Conservation (phyloP, 2,329 filamentous ascomycete species). For the Ophiostoma triangulosporum region DNA sequence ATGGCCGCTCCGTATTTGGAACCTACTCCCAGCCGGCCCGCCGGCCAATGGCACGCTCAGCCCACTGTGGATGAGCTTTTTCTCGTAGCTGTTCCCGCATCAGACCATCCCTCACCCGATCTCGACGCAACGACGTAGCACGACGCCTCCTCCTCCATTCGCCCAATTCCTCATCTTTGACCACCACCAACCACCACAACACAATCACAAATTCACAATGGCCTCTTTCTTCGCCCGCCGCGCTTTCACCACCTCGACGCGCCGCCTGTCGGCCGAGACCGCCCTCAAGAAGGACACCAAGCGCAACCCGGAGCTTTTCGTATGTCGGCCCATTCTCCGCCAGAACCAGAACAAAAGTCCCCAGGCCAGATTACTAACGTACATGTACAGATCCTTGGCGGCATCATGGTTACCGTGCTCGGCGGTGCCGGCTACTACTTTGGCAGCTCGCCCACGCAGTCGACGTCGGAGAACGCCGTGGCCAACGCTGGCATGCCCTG, state of each 20-base stretch:
- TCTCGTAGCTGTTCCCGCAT: constrained; percentile 10
- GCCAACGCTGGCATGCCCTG: constrained; percentile 76
- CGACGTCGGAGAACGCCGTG: constrained; percentile 68
- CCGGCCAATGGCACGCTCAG: constrained; percentile 1
- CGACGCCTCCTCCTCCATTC: neutral
- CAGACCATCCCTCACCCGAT: constrained; percentile 9
- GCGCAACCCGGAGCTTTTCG: constrained; percentile 36
- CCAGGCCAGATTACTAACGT: constrained; percentile 15
- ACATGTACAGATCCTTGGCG: constrained; percentile 63
- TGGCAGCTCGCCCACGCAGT: constrained; percentile 69
- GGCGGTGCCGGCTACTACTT: constrained; percentile 84
- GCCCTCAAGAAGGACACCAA: constrained; percentile 44
- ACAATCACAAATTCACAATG: constrained; percentile 25
- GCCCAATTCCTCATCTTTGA: neutral
- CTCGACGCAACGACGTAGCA: neutral
- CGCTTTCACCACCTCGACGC: constrained; percentile 36
- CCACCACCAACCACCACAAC: neutral
- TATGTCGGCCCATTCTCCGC: constrained; percentile 20
- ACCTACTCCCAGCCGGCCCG: constrained; percentile 7
- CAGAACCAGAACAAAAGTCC: neutral
- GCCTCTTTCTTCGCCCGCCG: constrained; percentile 43
- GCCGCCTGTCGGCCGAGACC: constrained; percentile 21
- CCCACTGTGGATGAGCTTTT: constrained; percentile 9
- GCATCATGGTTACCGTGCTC: constrained; percentile 81
- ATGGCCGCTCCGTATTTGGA: constrained; percentile 7